Evolutionary conservation across 2,329 filamentous ascomycete genomes (phyloP), one percentile per base, ranked within the genome.

Genomic region (Ambrosiella beaveri): DNA sequence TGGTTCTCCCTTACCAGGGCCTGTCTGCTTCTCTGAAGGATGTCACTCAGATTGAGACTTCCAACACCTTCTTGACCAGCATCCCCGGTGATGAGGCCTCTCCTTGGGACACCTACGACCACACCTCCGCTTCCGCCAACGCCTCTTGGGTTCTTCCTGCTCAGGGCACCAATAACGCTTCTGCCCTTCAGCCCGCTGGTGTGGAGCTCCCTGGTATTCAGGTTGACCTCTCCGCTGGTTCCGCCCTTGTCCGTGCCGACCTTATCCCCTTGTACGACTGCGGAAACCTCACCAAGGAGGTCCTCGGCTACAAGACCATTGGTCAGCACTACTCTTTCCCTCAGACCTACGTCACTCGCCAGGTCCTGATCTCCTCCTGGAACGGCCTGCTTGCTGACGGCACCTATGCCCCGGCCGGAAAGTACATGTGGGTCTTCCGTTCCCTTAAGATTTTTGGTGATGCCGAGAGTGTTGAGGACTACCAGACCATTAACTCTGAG

Each of bases 391-490:
- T 80, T 4, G 67, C 68, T 0, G 70, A 74, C 8, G 76, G 75
- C 12, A 68, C 63, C 1, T 77, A 74, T 60, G 76, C 71, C 1
- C 72, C 75, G 0, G 68, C 70, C 0, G 78, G 77, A 9, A 63
- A 64, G 36, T 80, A 81, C 66, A 74, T 72, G 65, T 68, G 80
- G 54, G 68, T 68, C 1, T 68, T 78, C 37, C 71, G 71, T 59
- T 73, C 76, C 1, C 65, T 80, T 62, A 71, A 71, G 60, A 71
- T 80, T 60, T 77, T 75, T 63, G 77, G 77, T 4, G 69, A 80
- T 59, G 65, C 67, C 39, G 65, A 67, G 12, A 68, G 72, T 58
- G 61, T 67, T 1, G 66, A 65, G 3, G 74, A 80, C 54, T 80
- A 75, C 66, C 76, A 79, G 35, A 63, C 67, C 1, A 64, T 65